Percentiles rank a stretch among this genome's conserved stretches.
phyloP scores from a whole-genome alignment of 352 stramenopile genomes.

The Phytopythium litorale region DNA sequence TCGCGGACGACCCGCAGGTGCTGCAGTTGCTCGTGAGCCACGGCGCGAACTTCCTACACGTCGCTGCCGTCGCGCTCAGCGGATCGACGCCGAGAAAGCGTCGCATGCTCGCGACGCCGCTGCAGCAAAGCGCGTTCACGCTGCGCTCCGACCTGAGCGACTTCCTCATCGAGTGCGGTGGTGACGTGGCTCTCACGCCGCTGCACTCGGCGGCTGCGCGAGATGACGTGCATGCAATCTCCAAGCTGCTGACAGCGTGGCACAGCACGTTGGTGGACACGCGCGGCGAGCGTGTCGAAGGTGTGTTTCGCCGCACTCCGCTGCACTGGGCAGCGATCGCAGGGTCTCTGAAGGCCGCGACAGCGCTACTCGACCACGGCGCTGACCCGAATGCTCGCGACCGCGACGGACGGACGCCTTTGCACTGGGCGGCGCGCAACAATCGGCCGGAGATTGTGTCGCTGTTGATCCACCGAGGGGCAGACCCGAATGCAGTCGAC shows the following conservation, averaged over 20 bases:
- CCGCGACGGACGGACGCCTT: constrained; percentile 51
- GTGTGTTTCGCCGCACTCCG: constrained; percentile 59
- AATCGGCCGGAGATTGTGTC: constrained; percentile 50
- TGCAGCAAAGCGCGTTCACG: constrained; percentile 69
- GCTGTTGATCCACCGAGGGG: constrained; percentile 41
- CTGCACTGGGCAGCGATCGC: constrained; percentile 73
- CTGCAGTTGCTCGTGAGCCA: constrained; percentile 55
- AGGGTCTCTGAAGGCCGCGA: constrained; percentile 31
- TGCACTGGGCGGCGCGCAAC: constrained; percentile 77
- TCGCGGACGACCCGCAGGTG: constrained; percentile 70
- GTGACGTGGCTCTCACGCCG: constrained; percentile 72
- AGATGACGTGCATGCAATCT: constrained; percentile 39
- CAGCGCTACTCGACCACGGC: constrained; percentile 34
- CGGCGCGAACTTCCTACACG: constrained; percentile 66
- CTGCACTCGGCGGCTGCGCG: constrained; percentile 66
- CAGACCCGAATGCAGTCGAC: constrained; percentile 43
- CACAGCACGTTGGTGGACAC: constrained; percentile 33
- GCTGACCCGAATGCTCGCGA: constrained; percentile 58
- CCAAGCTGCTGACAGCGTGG: constrained; percentile 28
- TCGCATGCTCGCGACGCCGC: constrained; percentile 40
- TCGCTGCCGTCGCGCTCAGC: constrained; percentile 40
- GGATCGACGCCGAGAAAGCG: constrained; percentile 17
- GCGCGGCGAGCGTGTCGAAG: constrained; percentile 52
- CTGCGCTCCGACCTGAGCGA: constrained; percentile 54
- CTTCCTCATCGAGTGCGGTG: constrained; percentile 59